Evolutionary conservation across 1,139 yeast species (phyloP), one percentile per base, ranked within the genome.

Genomic region (Blastobotrys indianensis): DNA sequence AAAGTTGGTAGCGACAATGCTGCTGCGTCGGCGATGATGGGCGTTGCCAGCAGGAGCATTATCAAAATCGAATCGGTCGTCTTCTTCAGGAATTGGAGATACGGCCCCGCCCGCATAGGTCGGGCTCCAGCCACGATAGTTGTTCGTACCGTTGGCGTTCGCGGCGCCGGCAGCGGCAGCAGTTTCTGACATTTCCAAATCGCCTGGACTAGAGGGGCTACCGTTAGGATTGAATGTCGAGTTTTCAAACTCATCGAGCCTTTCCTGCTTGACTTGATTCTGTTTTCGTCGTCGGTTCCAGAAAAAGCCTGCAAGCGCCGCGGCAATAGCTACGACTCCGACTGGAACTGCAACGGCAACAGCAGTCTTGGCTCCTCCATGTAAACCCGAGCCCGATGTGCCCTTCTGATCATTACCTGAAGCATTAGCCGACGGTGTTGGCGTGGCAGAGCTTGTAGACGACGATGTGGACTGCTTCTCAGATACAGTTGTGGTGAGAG

Each of bases 281-380:
- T 40, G 32, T 29, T 31, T 17, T 30, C 39, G 32, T 15, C 49
- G 44, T 10, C 50, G 38, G 17, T 28, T 38, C 46, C 48, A 47
- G 20, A 47, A 47, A 30, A 37, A 44, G 3, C 44, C 20, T 6
- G 25, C 37, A 2, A 16, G 16, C 8, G 42, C 35, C 6, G 44
- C 48, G 11, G 40, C 23, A 1, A 47, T 15, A 7, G 47, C 50
- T n/a, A 49, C 43, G 7, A 39, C 42, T 4, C 45, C 52, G 8
- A 49, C 51, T 1, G 52, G 51, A 2, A 47, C 48, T 11, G 42
- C 54, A n/a, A 49, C 54, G 7, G 51, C 52, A 10, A 51, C 50
- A 5, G 51, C 54, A 8, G 49, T 49, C 23, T 43, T 49, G 7
- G 52, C 47, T 7, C 51, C 54, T 2, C 45, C 47, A 11, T 44